Base-by-base conservation (phyloP, 768 basidiomycete species). In the Macrolepiota fuliginosa region DNA sequence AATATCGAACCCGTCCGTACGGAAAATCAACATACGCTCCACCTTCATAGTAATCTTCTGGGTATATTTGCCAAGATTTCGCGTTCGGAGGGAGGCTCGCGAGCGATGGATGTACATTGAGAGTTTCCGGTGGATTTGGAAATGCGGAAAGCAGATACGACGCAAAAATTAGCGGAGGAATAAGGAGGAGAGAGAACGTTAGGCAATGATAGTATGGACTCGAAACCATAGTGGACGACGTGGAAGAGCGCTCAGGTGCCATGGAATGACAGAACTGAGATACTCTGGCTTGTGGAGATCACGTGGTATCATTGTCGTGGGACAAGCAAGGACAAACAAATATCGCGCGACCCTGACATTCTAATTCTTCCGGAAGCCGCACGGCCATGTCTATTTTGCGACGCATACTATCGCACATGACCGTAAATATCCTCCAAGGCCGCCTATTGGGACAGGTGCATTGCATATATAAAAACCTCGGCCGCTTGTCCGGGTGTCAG, bases 1-100 rank as follows among this genome's bases (percentile, higher is more conserved):
- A 93, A 71, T 92, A 93, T 66, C 89, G 80, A 19, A 87, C 88
- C 61, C 79, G 77, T 45, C 91, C 91, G 60, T 81, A 80, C 1
- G 91, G 91, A 53, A 92, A 76, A 0, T 74, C 72, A 3, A 80
- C 88, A 72, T 91, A 92, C 10, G 77, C 81, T 7, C 87, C 86
- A 11, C 85, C 85, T 0, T 77, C 70, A 68, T 85, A 91, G 67
- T 82, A 87, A 64, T 89, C 80, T 59, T 89, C 87, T 0, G 89
- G 86, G 68, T 93, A 93, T 55, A 93, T 82, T 9, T 79, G 71
- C 83, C 89, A 87, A n/a, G 84, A 83, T 22, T 81, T 80, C 32
- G 77, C 79, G 29, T 81, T 75, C 36, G 69, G 68, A 15, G 88
- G 85, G 11, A 91, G 78, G 32, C 81, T 82, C 2, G 87, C 81